Evolutionary conservation across 1,284 basidiomycete genomes (phyloP).

Genomic region (Puccinia triticina): DNA sequence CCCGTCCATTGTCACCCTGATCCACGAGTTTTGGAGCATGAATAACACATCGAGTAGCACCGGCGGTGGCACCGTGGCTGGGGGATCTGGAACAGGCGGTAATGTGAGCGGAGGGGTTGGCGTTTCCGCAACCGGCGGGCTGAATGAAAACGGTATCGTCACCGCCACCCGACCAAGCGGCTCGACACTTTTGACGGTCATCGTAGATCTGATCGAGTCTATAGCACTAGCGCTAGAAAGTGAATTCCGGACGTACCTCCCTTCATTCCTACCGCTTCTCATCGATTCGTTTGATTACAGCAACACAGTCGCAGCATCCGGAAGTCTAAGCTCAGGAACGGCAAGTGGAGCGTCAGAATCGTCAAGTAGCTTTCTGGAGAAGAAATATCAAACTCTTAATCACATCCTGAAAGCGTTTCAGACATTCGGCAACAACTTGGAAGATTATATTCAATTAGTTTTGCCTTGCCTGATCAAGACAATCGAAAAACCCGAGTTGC

Average conservation of each 20-base stretch:
- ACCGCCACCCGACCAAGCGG: conserved; percentile 64
- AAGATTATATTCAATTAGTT: conserved; percentile 96
- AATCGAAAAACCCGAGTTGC: conserved; percentile 81
- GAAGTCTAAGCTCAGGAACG: conserved; percentile 35
- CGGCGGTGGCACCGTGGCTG: conserved; percentile 31
- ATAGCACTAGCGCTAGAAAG: conserved; percentile 94
- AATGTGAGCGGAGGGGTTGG: conserved; percentile 32
- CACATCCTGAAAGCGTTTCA: conserved; percentile 84
- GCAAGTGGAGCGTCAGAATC: conserved; percentile 71
- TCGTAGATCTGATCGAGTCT: conserved; percentile 90
- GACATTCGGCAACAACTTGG: conserved; percentile 93
- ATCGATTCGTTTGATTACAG: conserved; percentile 76
- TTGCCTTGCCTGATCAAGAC: conserved; percentile 92
- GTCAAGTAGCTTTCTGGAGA: conserved; percentile 57
- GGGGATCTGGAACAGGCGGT: background rate
- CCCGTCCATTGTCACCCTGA: conserved; percentile 76
- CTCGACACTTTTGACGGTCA: conserved; percentile 80
- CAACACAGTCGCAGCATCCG: conserved; percentile 50
- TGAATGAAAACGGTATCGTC: conserved; percentile 43
- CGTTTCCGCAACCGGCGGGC: conserved; percentile 14
- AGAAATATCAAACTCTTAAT: conserved; percentile 76
- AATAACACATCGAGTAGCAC: conserved; percentile 29
- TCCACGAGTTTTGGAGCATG: conserved; percentile 80
- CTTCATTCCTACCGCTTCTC: conserved; percentile 84
- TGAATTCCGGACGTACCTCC: conserved; percentile 97